Percentiles rank a stretch among this genome's conserved stretches.
These are phyloP conservation scores for Candolleomyces aberdarensis DNA, from an alignment of 768 basidiomycete genomes.

Conservation along the genomic window DNA sequence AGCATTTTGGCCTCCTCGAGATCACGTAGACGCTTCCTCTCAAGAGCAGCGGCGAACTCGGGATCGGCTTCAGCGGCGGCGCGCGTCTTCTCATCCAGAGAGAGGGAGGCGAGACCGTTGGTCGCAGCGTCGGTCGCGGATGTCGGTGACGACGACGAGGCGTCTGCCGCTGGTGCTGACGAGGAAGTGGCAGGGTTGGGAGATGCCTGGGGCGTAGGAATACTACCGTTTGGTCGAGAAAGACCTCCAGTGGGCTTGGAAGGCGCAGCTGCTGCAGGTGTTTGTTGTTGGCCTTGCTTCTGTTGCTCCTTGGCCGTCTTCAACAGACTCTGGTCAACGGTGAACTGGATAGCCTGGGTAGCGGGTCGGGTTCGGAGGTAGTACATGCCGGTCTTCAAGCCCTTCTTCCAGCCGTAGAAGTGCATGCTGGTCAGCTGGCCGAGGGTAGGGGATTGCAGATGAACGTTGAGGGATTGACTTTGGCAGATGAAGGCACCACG, in stretches of 20 bases:
- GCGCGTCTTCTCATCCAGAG: slow-evolving; percentile 46
- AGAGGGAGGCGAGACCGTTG: slow-evolving; percentile 29
- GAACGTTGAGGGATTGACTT: slow-evolving; percentile 91
- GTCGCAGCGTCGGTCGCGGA: slow-evolving; percentile 22
- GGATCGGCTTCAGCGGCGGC: slow-evolving; percentile 58
- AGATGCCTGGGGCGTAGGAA: slow-evolving; percentile 20
- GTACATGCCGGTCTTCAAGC: slow-evolving; percentile 98
- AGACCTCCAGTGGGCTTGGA: slow-evolving; percentile 14
- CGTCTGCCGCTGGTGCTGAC: slow-evolving; percentile 10
- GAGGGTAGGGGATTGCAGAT: slow-evolving; percentile 82
- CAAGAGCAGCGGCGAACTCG: slow-evolving; percentile 78
- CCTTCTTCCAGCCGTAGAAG: slow-evolving; percentile 99
- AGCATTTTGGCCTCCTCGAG: slow-evolving; percentile 76
- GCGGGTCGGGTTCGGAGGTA: slow-evolving; percentile 95
- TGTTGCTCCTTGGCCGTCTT: slow-evolving; percentile 57
- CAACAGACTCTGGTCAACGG: slow-evolving; percentile 79
- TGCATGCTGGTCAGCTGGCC: slow-evolving; percentile 96
- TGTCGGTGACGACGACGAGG: slow-evolving; percentile 21
- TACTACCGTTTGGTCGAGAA: slow-evolving; percentile 24
- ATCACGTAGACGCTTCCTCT: slow-evolving; percentile 68
- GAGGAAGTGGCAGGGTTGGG: slow-evolving; percentile 15
- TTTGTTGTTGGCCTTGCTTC: slow-evolving; percentile 25
- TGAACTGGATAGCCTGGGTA: slow-evolving; percentile 96
- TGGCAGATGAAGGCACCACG: slow-evolving; percentile 98
- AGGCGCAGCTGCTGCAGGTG: slow-evolving; percentile 24